Evolutionary conservation across 2,329 filamentous ascomycete genomes (phyloP).

Genomic region (Aureobasidium lini): DNA sequence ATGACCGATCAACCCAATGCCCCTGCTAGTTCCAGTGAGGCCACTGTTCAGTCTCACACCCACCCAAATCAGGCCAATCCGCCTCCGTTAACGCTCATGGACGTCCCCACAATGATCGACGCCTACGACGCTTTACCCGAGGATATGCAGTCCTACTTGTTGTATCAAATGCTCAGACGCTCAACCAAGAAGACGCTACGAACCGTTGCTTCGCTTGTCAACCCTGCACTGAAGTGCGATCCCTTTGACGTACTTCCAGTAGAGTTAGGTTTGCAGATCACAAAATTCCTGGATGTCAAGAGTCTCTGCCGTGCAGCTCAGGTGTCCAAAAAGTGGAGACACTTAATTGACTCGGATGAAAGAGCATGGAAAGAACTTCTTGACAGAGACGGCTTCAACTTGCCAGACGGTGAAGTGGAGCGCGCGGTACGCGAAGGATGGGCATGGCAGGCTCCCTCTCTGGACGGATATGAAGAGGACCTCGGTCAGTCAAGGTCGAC

Average conservation of each 20-base stretch:
- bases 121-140: constrained; percentile 86
- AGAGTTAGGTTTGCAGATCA: constrained; percentile 79
- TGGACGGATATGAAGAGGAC: constrained; percentile 71
- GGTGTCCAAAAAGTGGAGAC: constrained; percentile 90
- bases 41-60: background rate
- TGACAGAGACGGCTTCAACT: constrained; percentile 70
- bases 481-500: constrained; percentile 50
- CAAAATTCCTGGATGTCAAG: constrained; percentile 75
- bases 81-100: constrained; percentile 45
- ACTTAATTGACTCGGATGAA: constrained; percentile 85
- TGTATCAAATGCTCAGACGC: constrained; percentile 87
- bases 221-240: constrained; percentile 89
- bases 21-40: background rate
- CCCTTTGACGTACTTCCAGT: constrained; percentile 77
- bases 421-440: constrained; percentile 85
- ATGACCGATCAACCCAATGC: background rate
- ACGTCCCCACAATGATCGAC: constrained; percentile 80
- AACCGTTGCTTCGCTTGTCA: constrained; percentile 82
- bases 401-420: constrained; percentile 75
- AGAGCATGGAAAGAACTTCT: constrained; percentile 92
- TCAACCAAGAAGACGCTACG: constrained; percentile 84
- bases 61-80: background rate
- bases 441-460: constrained; percentile 84
- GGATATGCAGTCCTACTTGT: constrained; percentile 89
- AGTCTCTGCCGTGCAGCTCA: constrained; percentile 86